Conservation (phyloP, 441 rosid genomes). For the Melastoma candidum region DNA sequence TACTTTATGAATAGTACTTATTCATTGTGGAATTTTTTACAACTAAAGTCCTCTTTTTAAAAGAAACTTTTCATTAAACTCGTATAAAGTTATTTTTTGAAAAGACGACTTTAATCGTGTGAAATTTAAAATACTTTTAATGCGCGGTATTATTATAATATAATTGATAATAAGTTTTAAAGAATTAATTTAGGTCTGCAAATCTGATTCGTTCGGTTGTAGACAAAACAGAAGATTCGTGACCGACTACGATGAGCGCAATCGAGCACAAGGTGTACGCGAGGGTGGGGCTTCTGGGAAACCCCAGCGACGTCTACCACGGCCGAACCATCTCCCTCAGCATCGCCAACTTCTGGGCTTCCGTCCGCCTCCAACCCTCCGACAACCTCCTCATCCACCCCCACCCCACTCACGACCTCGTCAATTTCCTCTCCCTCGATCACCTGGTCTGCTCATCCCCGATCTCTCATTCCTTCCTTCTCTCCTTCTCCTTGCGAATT, state of each 20-base stretch:
- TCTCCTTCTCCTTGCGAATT: neutral
- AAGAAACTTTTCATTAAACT: no score
- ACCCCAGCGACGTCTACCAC: constrained; percentile 80
- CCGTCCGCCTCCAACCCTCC: constrained; percentile 56
- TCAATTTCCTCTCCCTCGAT: constrained; percentile 53
- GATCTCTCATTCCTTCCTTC: neutral
- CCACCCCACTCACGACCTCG: constrained; percentile 72
- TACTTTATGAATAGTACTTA: no score
- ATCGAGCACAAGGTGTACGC: constrained; percentile 60
- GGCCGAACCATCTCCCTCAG: constrained; percentile 71
- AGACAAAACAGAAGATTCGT: no score
- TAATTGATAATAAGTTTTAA: no score
- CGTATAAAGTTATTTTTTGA: no score
- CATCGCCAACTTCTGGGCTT: constrained; percentile 76
- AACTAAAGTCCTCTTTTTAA: no score
- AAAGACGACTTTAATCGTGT: no score
- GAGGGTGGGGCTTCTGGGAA: constrained; percentile 66
- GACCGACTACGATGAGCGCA: neutral
- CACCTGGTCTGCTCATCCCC: constrained; percentile 36
- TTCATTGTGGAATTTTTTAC: no score
- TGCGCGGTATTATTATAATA: no score
- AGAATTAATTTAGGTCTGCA: no score
- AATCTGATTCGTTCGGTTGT: no score
- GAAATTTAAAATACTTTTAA: no score
- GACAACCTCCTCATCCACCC: constrained; percentile 53